phyloP scores from a whole-genome alignment of 176 grass and related monocot species.

The Tillandsia leiboldiana region DNA sequence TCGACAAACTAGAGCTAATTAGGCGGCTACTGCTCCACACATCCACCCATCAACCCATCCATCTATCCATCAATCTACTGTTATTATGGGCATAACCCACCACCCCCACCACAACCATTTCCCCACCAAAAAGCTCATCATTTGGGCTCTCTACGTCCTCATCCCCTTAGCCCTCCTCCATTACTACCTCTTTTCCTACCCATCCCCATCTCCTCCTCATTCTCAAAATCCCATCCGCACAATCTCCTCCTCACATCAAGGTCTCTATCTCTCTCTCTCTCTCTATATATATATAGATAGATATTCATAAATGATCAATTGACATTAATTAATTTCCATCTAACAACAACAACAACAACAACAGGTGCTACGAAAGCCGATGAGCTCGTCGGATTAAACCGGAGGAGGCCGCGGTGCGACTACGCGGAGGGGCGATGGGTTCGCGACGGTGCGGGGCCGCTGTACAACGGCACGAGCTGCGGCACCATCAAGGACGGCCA shows the following conservation, averaged over 20 bases:
- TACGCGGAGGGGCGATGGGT: conserved; percentile 59
- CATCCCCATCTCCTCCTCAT: not conserved
- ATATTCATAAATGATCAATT: no score
- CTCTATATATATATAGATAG: no score
- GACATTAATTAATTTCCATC: no score
- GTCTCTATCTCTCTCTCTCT: not conserved
- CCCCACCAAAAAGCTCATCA: conserved; percentile 10
- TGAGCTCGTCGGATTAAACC: not conserved
- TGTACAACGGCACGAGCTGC: conserved; percentile 64
- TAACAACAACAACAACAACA: no score
- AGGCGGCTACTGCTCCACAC: no score
- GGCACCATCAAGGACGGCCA: conserved; percentile 50
- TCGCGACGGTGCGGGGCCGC: conserved; percentile 14
- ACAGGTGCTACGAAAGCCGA: no score
- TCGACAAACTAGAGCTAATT: no score
- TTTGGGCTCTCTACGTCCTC: conserved; percentile 12
- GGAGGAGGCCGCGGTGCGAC: conserved; percentile 19
- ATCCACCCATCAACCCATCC: no score
- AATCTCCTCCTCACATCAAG: not conserved
- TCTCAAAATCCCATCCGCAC: not conserved
- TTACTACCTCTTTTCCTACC: conserved; percentile 11
- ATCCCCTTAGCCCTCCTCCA: conserved; percentile 20
- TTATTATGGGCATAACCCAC: not conserved
- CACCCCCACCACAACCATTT: conserved; percentile 16
- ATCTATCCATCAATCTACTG: no score